These are phyloP conservation scores for Cercospora nicotianae DNA, from an alignment of 2,329 filamentous ascomycete species.

Conservation along the genomic window DNA sequence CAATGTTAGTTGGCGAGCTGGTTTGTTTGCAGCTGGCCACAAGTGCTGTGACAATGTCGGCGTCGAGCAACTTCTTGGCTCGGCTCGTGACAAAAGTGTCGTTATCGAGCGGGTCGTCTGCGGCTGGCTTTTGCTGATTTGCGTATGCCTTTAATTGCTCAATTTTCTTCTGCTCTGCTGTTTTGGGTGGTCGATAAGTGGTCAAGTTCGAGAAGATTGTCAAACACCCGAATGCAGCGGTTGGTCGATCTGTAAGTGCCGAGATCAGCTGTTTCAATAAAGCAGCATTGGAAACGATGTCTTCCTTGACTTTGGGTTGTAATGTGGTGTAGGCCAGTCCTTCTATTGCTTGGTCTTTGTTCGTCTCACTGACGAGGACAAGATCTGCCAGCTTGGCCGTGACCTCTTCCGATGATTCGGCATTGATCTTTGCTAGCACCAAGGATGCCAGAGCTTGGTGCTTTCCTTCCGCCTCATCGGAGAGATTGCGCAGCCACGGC, in stretches of 20 bases:
- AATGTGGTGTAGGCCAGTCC: conserved; percentile 90
- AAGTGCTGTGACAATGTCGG: conserved; percentile 73
- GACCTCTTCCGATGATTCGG: conserved; percentile 31
- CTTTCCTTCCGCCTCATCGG: conserved; percentile 47
- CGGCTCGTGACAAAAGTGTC: conserved; percentile 73
- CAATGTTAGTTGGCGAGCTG: conserved; percentile 64
- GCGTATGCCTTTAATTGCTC: conserved; percentile 91
- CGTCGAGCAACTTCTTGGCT: conserved; percentile 76
- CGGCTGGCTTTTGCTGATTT: conserved; percentile 68
- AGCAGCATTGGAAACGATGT: conserved; percentile 65
- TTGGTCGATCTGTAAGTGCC: conserved; percentile 53
- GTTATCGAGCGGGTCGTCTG: conserved; percentile 68
- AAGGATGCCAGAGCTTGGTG: conserved; percentile 47
- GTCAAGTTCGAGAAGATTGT: conserved; percentile 86
- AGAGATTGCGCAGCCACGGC: conserved; percentile 82
- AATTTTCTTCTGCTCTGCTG: conserved; percentile 91
- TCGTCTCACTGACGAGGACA: conserved; percentile 38
- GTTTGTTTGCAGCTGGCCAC: conserved; percentile 53
- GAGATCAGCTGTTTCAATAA: conserved; percentile 71
- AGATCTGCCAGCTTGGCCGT: conserved; percentile 34
- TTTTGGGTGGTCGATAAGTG: conserved; percentile 70
- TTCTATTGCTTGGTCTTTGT: conserved; percentile 70
- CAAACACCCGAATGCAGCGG: conserved; percentile 73
- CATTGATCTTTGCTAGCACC: conserved; percentile 57
- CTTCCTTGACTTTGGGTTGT: conserved; percentile 80